These are phyloP conservation scores for Colletotrichum spaethianum DNA, from an alignment of 2,329 filamentous ascomycete species.

Conservation along the genomic window DNA sequence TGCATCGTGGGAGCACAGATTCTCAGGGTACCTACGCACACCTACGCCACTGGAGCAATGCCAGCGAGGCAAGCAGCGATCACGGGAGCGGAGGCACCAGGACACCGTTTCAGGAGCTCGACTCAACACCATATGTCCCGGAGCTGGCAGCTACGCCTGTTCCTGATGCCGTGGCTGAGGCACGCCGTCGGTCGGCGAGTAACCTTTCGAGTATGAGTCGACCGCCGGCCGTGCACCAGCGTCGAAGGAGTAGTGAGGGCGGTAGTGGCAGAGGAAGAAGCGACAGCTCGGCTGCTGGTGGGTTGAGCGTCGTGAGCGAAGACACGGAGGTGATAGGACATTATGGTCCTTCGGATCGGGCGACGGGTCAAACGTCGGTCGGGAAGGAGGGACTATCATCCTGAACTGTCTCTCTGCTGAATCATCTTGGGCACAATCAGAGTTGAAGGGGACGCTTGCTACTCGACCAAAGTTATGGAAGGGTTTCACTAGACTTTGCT, in stretches of 20 bases:
- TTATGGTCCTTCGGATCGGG: conserved; percentile 58
- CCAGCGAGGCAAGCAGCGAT: conserved; percentile 59
- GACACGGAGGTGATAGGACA: conserved; percentile 61
- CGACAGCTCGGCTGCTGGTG: conserved; percentile 43
- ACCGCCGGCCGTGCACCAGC: conserved; percentile 47
- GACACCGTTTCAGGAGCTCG: conserved; percentile 56
- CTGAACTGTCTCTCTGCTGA: not conserved
- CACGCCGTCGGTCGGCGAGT: conserved; percentile 47
- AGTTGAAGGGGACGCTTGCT: not conserved
- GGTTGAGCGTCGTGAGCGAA: conserved; percentile 56
- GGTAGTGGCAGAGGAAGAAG: conserved; percentile 43
- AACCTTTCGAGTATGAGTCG: conserved; percentile 43
- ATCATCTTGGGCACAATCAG: not conserved
- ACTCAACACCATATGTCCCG: conserved; percentile 51
- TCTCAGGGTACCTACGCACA: conserved; percentile 56
- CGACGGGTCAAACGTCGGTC: conserved; percentile 58
- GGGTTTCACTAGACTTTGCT: not conserved
- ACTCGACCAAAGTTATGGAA: not conserved
- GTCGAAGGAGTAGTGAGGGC: conserved; percentile 47
- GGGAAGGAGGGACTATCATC: conserved; percentile 21
- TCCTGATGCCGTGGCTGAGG: conserved; percentile 40
- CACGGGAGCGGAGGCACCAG: conserved; percentile 44
- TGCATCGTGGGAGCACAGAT: conserved; percentile 53
- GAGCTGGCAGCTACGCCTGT: conserved; percentile 55
- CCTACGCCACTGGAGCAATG: conserved; percentile 59